A percentile compares a stretch with the other conserved stretches of the same genome.
Conservation (phyloP, 805 yeast genomes). For the Wickerhamiella azymoides region DNA sequence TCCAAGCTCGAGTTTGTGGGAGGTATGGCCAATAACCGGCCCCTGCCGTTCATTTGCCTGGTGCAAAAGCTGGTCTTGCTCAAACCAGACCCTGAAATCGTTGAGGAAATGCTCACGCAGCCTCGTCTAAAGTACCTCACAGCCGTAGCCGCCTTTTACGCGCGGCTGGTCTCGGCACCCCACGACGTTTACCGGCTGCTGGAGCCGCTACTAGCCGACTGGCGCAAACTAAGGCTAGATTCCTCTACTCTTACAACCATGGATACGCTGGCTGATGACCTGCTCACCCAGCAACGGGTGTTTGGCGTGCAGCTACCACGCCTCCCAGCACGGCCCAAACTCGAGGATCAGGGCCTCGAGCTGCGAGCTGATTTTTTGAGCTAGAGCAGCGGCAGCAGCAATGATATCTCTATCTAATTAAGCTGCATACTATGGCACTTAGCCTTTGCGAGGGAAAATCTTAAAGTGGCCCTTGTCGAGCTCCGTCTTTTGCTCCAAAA, state of each 20-base stretch:
- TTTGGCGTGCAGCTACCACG: constrained; percentile 66
- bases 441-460: background rate
- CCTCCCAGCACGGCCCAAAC: constrained; percentile 2
- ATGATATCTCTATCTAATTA: no score
- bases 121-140: constrained; percentile 64
- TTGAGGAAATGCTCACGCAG: constrained; percentile 43
- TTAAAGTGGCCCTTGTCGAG: background rate
- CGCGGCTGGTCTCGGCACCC: constrained; percentile 31
- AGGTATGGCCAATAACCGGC: constrained; percentile 41
- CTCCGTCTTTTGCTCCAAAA: background rate
- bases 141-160: constrained; percentile 54
- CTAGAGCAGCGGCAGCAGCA: no score
- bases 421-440: no score
- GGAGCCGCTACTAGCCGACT: constrained; percentile 48
- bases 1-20: constrained; percentile 39
- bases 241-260: constrained; percentile 37
- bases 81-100: constrained; percentile 47
- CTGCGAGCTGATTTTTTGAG: background rate
- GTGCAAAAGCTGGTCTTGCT: constrained; percentile 64
- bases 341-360: constrained; percentile 4
- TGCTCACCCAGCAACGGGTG: constrained; percentile 44
- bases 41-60: constrained; percentile 64
- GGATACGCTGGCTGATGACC: constrained; percentile 61
- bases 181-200: constrained; percentile 36
- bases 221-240: constrained; percentile 46